These are phyloP conservation scores for Selaginella tamariscina DNA, from an alignment of 75 land plant genomes.

Conservation along the genomic window DNA sequence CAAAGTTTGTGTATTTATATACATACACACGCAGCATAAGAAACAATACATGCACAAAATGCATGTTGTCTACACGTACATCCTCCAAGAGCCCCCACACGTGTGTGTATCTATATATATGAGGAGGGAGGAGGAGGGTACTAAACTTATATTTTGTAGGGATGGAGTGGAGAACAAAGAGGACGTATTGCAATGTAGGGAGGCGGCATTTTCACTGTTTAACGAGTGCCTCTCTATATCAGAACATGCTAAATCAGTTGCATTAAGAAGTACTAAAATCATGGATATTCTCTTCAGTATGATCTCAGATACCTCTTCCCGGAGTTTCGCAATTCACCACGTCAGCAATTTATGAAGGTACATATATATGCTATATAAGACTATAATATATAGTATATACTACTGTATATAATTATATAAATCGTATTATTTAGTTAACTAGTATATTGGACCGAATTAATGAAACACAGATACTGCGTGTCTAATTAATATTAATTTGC, in stretches of 20 bases:
- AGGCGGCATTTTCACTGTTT: slow-evolving; percentile 48
- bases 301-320: slow-evolving; percentile 56
- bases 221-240: slow-evolving; percentile 37
- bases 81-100: no score
- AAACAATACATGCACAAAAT: no score
- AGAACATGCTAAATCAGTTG: slow-evolving; percentile 50
- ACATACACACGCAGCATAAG: no score
- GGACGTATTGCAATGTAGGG: slow-evolving; percentile 1
- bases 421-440: background rate
- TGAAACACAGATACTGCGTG: background rate
- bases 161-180: slow-evolving; percentile 1
- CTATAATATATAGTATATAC: no score
- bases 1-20: no score
- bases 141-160: slow-evolving; percentile 20
- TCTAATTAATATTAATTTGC: background rate
- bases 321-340: slow-evolving; percentile 42
- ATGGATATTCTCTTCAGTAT: slow-evolving; percentile 72
- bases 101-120: no score
- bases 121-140: slow-evolving; percentile 62
- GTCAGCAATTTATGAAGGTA: slow-evolving; percentile 79
- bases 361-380: no score
- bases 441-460: background rate
- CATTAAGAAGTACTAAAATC: slow-evolving; percentile 38
- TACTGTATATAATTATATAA: background rate
- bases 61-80: no score